Conservation (phyloP, 108 stramenopile species). For the Discostella stelligeroides region DNA sequence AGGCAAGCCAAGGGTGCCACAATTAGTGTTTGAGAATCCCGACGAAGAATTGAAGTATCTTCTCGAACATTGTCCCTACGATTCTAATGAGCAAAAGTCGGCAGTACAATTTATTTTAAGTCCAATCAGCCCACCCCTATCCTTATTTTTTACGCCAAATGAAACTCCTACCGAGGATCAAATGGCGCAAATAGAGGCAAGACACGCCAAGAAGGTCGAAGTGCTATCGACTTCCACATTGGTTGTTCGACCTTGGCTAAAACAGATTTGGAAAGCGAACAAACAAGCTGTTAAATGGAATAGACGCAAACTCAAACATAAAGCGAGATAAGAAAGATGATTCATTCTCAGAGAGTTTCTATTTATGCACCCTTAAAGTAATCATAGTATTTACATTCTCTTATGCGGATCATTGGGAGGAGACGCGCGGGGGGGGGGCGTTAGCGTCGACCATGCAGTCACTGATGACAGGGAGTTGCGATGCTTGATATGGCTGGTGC, state of each 20-base stretch:
- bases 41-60: slow-evolving; percentile 47
- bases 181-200: slow-evolving; percentile 39
- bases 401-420: too few relatives aligned
- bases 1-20: slow-evolving; percentile 16
- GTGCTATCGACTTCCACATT: slow-evolving; percentile 27
- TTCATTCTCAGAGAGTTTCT: too few relatives aligned
- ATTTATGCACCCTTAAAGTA: too few relatives aligned
- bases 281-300: slow-evolving; percentile 44
- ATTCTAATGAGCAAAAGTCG: slow-evolving; percentile 36
- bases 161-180: slow-evolving; percentile 42
- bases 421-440: too few relatives aligned
- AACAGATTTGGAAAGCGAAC: slow-evolving; percentile 49
- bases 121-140: slow-evolving; percentile 33
- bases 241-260: slow-evolving; percentile 39
- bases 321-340: not conserved
- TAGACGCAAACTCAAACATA: slow-evolving; percentile 4
- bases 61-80: slow-evolving; percentile 45
- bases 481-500: too few relatives aligned
- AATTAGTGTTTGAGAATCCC: slow-evolving; percentile 29
- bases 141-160: slow-evolving; percentile 9
- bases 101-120: slow-evolving; percentile 39
- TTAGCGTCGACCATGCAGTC: too few relatives aligned
- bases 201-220: slow-evolving; percentile 35
- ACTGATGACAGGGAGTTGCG: too few relatives aligned
- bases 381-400: too few relatives aligned